Evolutionary conservation across 2,329 filamentous ascomycete species (phyloP), one percentile per base, ranked within the genome.

Genomic region (Tolypocladium pustulatum): DNA sequence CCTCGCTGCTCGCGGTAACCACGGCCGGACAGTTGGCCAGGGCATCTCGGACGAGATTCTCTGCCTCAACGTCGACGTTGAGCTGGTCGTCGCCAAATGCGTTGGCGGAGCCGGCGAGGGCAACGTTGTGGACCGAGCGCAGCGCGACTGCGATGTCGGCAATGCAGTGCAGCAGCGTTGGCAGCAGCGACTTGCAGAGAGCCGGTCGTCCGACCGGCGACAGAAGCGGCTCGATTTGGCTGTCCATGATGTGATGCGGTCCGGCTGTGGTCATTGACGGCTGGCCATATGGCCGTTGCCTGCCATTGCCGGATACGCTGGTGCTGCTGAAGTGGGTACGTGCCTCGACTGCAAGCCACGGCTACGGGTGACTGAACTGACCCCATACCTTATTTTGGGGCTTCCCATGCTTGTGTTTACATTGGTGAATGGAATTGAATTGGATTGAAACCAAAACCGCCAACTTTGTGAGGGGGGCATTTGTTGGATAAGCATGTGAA

Each of bases 81-180:
- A 84, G 72, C 69, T 84, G 81, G 62, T 81, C 78, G 62, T 85
- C 82, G 22, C 82, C 85, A 66, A 85, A 85, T 2, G 73, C 71
- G 64, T 85, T 85, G 41, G 79, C 73, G 0, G 77, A 78, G 25
- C 79, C 80, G 2, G 75, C 75, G 2, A 73, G 73, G 0, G 76
- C 68, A 55, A 84, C 76, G 56, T 73, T 68, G 59, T 80, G 76
- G 0, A 78, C 71, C 1, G 58, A 62, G n/a, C 75, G 73, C 12
- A 84, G 73, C 2, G 74, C 68, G 7, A 65, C 65, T 43, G 78
- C 74, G 55, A 83, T 78, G 10, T 71, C 69, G 17, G 74, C 68
- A 56, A 84, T 70, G 62, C 73, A 70, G 34, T 69, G 65, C 43
- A 84, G 69, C 0, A 84, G 72, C 0, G 72, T 67, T 0, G 81